Conservation (phyloP, 306 rosid species). For the Vigna angularis region DNA sequence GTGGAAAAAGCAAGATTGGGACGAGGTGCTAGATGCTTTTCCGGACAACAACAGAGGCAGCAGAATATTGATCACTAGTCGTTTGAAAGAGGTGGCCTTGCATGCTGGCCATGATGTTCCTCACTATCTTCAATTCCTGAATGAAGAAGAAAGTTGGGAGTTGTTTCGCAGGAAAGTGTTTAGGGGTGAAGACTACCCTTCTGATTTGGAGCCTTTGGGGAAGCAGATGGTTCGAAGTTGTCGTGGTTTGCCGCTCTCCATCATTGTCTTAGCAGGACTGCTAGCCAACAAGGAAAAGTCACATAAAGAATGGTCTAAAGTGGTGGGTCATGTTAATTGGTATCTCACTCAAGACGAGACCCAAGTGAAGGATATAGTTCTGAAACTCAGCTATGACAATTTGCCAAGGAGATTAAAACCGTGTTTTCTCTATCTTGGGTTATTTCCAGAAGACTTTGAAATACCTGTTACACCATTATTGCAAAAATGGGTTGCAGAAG, state of each 20-base stretch:
- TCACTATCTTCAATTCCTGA: conserved; percentile 14
- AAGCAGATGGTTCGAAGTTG: conserved; percentile 36
- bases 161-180: conserved; percentile 40
- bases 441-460: conserved; percentile 40
- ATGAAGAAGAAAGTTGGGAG: conserved; percentile 43
- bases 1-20: conserved; percentile 27
- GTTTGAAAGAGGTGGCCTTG: conserved; percentile 28
- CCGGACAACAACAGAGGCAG: conserved; percentile 17
- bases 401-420: conserved; percentile 38
- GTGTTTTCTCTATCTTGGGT: conserved; percentile 42
- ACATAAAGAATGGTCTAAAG: conserved; percentile 30
- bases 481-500: conserved; percentile 39
- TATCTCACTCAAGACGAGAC: conserved; percentile 36
- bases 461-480: conserved; percentile 23
- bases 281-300: conserved; percentile 42
- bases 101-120: conserved; percentile 19
- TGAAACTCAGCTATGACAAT: conserved; percentile 39
- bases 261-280: conserved; percentile 38
- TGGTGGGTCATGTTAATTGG: conserved; percentile 29
- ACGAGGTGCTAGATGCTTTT: conserved; percentile 26
- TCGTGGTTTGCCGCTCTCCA: conserved; percentile 39
- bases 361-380: conserved; percentile 40
- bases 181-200: conserved; percentile 30
- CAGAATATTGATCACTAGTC: conserved; percentile 42
- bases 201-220: conserved; percentile 29